Base-by-base conservation (phyloP, 2,329 filamentous ascomycete species). In the Talaromyces sp. region DNA sequence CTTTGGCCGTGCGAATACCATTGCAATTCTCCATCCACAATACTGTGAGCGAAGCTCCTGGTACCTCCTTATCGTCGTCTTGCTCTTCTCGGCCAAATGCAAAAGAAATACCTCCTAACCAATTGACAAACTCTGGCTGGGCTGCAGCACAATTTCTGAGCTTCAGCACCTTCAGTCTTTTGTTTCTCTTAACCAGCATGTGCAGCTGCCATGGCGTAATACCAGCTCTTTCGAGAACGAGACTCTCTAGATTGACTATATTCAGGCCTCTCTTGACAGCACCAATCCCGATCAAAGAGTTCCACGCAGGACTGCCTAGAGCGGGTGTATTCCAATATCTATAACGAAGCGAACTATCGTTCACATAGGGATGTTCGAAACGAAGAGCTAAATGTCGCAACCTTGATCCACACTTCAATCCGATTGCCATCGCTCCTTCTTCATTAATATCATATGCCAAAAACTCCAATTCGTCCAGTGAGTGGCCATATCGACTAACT, bases 301-400 rank as follows among this genome's bases (percentile, higher is more conserved):
- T 72, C 71, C 71, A 73, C 1, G 64, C 63, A 6, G 67, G 62
- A 50, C 64, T 69, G 10, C 65, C 58, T 11, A 65, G 63, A 3
- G 67, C 63, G 21, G 67, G 66, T 40, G 63, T 56, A 6, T 63
- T 59, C 71, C 71, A 73, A 33, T 67, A 66, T 7, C 57, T 64
- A 6, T 66, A 63, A 36, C 65, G 65, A 35, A 71, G 65, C 22
- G 62, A 61, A 3, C 64, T 62, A 36, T 72, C 69, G 37, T 71
- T 66, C 33, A 73, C 65, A 37, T 72, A 69, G 2, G 65, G 66
- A 59, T 73, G 71, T 39, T 67, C 67, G 57, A 73, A 72, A 22
- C 69, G 69, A 50, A 74, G 62, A 11, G 66, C 67, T n/a, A 74
- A 64, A 58, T 70, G 64, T 5, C 64, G 66, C 41, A 74, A 62